Conservation (phyloP, 345 rosid species). For the Orychophragmus violaceus region DNA sequence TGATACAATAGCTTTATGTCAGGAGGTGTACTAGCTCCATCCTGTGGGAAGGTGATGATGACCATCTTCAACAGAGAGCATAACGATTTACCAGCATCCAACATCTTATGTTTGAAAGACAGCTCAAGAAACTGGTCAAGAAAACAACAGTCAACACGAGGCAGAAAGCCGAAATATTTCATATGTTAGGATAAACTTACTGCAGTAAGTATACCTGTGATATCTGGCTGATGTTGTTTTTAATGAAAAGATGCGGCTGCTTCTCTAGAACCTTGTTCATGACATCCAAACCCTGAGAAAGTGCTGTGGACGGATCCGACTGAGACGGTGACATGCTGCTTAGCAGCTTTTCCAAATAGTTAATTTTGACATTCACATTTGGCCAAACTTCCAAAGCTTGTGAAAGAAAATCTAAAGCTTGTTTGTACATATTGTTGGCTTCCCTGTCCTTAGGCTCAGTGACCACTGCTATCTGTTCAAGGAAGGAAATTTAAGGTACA, state of each 20-base stretch:
- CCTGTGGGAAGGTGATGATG: constrained; percentile 75
- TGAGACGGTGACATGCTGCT: constrained; percentile 83
- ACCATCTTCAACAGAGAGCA: constrained; percentile 95
- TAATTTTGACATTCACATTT: constrained; percentile 88
- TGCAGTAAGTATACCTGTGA: constrained; percentile 58
- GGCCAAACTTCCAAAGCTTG: constrained; percentile 99
- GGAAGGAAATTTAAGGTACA: constrained; percentile 4
- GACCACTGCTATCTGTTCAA: constrained; percentile 84
- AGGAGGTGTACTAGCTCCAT: constrained; percentile 49
- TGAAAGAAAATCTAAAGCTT: constrained; percentile 86
- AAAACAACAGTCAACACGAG: constrained; percentile 16
- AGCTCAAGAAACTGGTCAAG: constrained; percentile 82
- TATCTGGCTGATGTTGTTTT: constrained; percentile 83
- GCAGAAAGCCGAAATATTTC: constrained; percentile 4
- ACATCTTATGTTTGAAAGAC: constrained; percentile 88
- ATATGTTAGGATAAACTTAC: constrained; percentile 6
- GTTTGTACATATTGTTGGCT: constrained; percentile 79
- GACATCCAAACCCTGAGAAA: constrained; percentile 95
- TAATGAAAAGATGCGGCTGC: constrained; percentile 88
- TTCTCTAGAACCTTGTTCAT: constrained; percentile 98
- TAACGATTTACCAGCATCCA: constrained; percentile 90
- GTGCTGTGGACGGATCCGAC: constrained; percentile 91
- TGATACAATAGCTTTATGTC: constrained; percentile 74
- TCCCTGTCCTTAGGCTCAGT: constrained; percentile 96
- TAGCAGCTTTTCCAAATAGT: constrained; percentile 86